These are phyloP conservation scores for Tetracladium maxilliforme DNA, from an alignment of 2,329 filamentous ascomycete genomes.

Conservation along the genomic window DNA sequence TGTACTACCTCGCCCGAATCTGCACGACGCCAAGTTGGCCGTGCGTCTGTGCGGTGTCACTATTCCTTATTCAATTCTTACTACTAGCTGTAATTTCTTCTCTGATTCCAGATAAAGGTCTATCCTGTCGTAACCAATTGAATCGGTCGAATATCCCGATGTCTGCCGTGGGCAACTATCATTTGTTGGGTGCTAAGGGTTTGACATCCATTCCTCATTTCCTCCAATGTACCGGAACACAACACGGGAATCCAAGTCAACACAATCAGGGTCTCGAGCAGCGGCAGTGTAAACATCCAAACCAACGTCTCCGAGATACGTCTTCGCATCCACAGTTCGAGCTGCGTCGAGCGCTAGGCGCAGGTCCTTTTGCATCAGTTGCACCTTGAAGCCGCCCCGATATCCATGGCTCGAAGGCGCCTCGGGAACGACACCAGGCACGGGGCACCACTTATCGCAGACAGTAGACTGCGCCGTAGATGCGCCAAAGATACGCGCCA, in stretches of 20 bases:
- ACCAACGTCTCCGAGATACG: constrained; percentile 32
- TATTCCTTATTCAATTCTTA: no score
- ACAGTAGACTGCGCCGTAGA: constrained; percentile 21
- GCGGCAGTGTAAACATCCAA: constrained; percentile 34
- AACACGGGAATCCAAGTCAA: constrained; percentile 38
- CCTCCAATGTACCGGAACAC: constrained; percentile 41
- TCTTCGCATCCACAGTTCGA: constrained; percentile 29
- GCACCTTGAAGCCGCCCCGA: constrained; percentile 38
- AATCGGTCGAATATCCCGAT: no score
- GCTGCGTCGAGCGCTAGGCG: constrained; percentile 37
- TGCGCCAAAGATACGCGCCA: constrained; percentile 33
- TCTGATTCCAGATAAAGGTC: no score
- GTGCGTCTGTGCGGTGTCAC: no score
- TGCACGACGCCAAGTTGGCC: no score
- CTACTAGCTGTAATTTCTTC: no score
- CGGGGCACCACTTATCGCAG: constrained; percentile 16
- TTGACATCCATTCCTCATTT: constrained; percentile 36
- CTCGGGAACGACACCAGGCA: constrained; percentile 15
- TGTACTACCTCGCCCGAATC: no score
- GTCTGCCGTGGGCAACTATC: no score
- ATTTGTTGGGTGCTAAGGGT: no score
- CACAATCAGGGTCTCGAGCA: constrained; percentile 32
- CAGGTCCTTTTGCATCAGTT: constrained; percentile 46
- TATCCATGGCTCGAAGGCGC: constrained; percentile 15
- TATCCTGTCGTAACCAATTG: no score